Evolutionary conservation across 169 alveolate species (phyloP).

Genomic region (Plasmodium gonderi): DNA sequence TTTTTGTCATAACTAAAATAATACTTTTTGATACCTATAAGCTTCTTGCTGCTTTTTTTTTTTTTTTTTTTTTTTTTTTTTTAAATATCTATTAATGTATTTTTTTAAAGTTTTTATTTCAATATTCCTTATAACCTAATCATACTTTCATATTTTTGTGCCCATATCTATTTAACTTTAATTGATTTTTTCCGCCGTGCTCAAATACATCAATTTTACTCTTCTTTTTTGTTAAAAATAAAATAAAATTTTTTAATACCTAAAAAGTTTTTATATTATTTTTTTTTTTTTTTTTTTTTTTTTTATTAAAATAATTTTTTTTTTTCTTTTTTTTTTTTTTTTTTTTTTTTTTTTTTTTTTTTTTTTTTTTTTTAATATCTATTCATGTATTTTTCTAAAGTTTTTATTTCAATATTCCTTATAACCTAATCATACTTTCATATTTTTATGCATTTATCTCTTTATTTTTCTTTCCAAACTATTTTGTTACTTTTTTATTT

Average conservation of each 20-base stretch:
- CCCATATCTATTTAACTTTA: not conserved
- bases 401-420: not conserved
- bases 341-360: not conserved
- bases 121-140: not conserved
- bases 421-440: not conserved
- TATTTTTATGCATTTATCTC: not conserved
- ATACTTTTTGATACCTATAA: not conserved
- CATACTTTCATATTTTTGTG: not conserved
- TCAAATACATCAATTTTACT: too few species aligned
- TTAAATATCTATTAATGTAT: not conserved
- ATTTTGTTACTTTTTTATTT: not conserved
- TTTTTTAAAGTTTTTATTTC: not conserved
- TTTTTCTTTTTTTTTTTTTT: too few species aligned
- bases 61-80: not conserved
- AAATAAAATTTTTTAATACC: too few species aligned
- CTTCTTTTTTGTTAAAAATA: too few species aligned
- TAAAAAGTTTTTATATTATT: too few species aligned
- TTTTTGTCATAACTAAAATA: not conserved
- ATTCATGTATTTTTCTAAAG: not conserved
- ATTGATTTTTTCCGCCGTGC: not conserved
- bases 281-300: too few species aligned
- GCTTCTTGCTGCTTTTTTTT: not conserved
- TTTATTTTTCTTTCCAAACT: not conserved
- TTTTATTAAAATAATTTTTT: too few species aligned
- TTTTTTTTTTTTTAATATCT: too few species aligned